Conservation (phyloP, 805 yeast species). For the Metschnikowia sp. region DNA sequence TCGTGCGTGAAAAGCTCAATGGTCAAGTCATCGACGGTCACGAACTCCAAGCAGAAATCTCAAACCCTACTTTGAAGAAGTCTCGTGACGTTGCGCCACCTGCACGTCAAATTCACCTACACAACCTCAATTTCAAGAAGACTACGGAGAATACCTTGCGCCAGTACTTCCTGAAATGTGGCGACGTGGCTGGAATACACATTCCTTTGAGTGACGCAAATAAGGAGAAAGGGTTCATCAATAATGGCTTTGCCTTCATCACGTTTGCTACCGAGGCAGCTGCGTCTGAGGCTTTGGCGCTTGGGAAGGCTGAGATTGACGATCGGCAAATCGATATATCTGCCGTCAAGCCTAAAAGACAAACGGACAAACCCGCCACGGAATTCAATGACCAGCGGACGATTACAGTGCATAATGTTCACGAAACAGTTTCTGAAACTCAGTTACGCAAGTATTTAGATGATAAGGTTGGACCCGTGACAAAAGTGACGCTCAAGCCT, state of each 20-base stretch:
- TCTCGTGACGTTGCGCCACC: slow-evolving; percentile 21
- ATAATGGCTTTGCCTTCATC: slow-evolving; percentile 69
- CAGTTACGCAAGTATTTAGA: slow-evolving; percentile 31
- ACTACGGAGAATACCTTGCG: slow-evolving; percentile 38
- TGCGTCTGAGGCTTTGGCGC: slow-evolving; percentile 45
- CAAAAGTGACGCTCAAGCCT: slow-evolving; percentile 44
- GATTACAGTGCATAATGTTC: slow-evolving; percentile 22
- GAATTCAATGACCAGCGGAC: slow-evolving; percentile 21
- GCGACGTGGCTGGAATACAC: slow-evolving; percentile 49
- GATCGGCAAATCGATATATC: slow-evolving; percentile 49
- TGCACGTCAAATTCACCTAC: slow-evolving; percentile 47
- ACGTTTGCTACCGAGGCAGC: slow-evolving; percentile 41
- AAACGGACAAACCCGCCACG: slow-evolving; percentile 6
- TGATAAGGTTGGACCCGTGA: slow-evolving; percentile 30
- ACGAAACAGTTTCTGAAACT: slow-evolving; percentile 34
- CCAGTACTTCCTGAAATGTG: slow-evolving; percentile 45
- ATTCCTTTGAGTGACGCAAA: slow-evolving; percentile 43
- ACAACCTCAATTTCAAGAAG: slow-evolving; percentile 47
- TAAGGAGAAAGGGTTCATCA: slow-evolving; percentile 28
- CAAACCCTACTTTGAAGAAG: slow-evolving; percentile 50
- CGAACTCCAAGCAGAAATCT: slow-evolving; percentile 53
- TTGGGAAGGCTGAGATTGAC: slow-evolving; percentile 40
- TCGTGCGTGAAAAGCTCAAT: slow-evolving; percentile 29
- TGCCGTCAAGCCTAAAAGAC: slow-evolving; percentile 38
- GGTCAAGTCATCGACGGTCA: slow-evolving; percentile 23